Evolutionary conservation across 345 rosid genomes (phyloP).

Genomic region (Lumnitzera racemosa): DNA sequence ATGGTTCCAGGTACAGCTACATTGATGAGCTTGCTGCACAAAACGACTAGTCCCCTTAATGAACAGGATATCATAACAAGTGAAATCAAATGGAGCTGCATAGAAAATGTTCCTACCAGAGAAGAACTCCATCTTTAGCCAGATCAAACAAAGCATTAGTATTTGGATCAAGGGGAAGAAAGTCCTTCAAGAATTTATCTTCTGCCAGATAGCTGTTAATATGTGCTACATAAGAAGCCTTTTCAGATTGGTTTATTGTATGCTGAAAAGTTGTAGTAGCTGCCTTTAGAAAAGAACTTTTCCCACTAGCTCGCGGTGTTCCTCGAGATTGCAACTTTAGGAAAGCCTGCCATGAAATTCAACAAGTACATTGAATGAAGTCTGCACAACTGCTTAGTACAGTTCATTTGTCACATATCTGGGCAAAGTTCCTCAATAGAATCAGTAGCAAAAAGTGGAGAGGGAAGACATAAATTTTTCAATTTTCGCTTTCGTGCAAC

Average conservation of each 20-base stretch:
- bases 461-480: no score
- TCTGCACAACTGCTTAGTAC: no score
- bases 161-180: constrained; percentile 73
- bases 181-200: constrained; percentile 72
- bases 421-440: no score
- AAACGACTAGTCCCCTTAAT: constrained; percentile 14
- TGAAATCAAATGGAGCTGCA: neutral
- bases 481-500: no score
- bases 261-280: constrained; percentile 89
- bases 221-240: constrained; percentile 87
- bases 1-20: constrained; percentile 97
- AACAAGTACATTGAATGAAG: neutral
- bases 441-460: no score
- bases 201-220: constrained; percentile 72
- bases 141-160: constrained; percentile 86
- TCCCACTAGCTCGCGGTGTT: constrained; percentile 48
- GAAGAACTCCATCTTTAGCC: constrained; percentile 85
- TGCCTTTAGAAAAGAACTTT: constrained; percentile 65
- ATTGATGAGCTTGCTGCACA: constrained; percentile 90
- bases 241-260: constrained; percentile 79
- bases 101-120: constrained; percentile 44
- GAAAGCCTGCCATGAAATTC: constrained; percentile 42
- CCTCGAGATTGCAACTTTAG: constrained; percentile 65
- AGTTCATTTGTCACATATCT: no score
- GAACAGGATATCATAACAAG: constrained; percentile 3